phyloP scores from a whole-genome alignment of 352 stramenopile genomes.

The Globisporangium canariense region DNA sequence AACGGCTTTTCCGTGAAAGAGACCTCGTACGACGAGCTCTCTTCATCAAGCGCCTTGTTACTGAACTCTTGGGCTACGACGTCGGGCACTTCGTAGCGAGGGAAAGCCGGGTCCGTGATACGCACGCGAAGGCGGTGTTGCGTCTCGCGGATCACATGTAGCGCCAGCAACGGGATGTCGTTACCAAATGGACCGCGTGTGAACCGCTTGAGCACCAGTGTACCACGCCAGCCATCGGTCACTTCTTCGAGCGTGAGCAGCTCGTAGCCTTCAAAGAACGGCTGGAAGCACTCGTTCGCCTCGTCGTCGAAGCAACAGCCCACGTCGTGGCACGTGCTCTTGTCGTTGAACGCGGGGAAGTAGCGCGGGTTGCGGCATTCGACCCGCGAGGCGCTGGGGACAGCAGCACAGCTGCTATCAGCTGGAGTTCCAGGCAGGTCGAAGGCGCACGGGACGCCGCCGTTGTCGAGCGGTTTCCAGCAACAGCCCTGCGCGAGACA shows the following conservation, averaged over 20 bases:
- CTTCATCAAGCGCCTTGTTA: neutral
- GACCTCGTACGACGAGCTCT: constrained; percentile 34
- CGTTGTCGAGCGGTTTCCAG: constrained; percentile 65
- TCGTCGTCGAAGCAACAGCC: constrained; percentile 77
- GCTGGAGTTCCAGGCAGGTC: constrained; percentile 23
- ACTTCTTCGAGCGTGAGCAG: constrained; percentile 61
- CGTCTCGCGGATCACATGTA: constrained; percentile 64
- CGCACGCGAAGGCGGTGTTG: constrained; percentile 56
- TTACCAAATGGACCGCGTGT: constrained; percentile 71
- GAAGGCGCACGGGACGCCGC: constrained; percentile 64
- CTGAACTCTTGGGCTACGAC: constrained; percentile 13
- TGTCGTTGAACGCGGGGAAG: constrained; percentile 24
- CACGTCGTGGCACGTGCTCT: constrained; percentile 33
- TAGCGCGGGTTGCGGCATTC: constrained; percentile 79
- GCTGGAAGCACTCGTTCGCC: constrained; percentile 57
- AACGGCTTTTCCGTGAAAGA: constrained; percentile 70
- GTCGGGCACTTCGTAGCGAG: constrained; percentile 66
- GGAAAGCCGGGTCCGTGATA: constrained; percentile 75
- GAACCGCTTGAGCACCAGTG: constrained; percentile 42
- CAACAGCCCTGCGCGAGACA: constrained; percentile 84
- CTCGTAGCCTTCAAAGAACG: constrained; percentile 62
- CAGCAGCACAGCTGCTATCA: constrained; percentile 24
- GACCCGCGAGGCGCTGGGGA: constrained; percentile 43
- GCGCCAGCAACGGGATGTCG: constrained; percentile 52
- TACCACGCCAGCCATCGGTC: constrained; percentile 44